Evolutionary conservation across 2,329 filamentous ascomycete genomes (phyloP).

Genomic region (Ophiostoma sp.): DNA sequence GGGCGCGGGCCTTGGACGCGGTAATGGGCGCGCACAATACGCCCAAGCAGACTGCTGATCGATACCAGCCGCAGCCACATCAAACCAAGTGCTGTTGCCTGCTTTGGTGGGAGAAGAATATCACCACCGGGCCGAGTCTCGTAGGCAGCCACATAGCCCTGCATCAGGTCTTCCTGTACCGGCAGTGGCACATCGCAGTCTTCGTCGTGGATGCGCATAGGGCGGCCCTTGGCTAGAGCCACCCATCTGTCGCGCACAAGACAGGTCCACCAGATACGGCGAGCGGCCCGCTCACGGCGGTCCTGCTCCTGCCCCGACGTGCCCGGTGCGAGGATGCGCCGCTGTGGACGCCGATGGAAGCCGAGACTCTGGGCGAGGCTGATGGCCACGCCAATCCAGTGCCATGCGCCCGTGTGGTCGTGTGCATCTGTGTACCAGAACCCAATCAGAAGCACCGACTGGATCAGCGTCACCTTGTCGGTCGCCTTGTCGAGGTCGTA

Average conservation of each 20-base stretch:
- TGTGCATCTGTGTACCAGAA: constrained; percentile 41
- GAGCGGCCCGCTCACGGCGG: not conserved
- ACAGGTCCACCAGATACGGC: constrained; percentile 21
- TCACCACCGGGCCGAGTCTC: not conserved
- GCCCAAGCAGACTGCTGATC: constrained; percentile 12
- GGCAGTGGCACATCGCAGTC: constrained; percentile 21
- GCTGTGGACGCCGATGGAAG: constrained; percentile 33
- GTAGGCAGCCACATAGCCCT: not conserved
- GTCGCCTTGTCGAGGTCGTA: constrained; percentile 36
- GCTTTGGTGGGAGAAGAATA: not conserved
- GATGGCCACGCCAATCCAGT: constrained; percentile 43
- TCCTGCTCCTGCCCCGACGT: not conserved
- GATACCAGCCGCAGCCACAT: constrained; percentile 13
- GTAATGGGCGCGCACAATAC: constrained; percentile 17
- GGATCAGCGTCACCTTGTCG: constrained; percentile 39
- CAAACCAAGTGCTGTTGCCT: not conserved
- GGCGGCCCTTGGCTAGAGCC: constrained; percentile 18
- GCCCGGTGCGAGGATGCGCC: not conserved
- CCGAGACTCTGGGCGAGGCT: constrained; percentile 40
- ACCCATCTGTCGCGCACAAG: constrained; percentile 21
- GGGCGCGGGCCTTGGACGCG: constrained; percentile 15
- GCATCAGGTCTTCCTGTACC: constrained; percentile 26
- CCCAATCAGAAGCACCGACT: constrained; percentile 39
- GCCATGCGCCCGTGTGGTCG: constrained; percentile 40
- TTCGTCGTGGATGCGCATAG: constrained; percentile 20